Evolutionary conservation across 148 eudicot species (phyloP).

Genomic region (Selenicereus undatus): DNA sequence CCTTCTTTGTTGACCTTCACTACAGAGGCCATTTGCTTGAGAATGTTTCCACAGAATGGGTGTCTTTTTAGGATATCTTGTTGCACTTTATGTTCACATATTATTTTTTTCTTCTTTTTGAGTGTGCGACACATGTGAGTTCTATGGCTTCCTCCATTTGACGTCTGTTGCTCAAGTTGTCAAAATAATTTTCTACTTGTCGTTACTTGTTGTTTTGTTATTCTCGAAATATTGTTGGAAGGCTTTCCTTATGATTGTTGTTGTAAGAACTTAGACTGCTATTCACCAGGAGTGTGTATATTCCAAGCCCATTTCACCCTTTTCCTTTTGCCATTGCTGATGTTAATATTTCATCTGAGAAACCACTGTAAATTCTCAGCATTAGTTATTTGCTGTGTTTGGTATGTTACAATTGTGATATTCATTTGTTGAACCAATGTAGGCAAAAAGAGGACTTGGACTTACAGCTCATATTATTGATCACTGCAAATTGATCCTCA

Average conservation of each 20-base stretch:
- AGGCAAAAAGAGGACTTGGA: conserved; percentile 97
- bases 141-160: background rate
- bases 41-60: background rate
- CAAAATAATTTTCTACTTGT: background rate
- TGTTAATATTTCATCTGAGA: background rate
- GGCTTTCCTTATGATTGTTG: background rate
- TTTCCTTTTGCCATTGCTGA: background rate
- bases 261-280: background rate
- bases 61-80: background rate
- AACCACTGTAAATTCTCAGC: background rate
- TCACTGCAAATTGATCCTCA: conserved; percentile 87
- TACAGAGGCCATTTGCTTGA: background rate
- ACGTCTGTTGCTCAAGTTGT: background rate
- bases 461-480: conserved; percentile 82
- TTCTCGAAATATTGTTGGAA: background rate
- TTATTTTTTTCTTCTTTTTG: background rate
- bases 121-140: background rate
- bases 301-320: background rate
- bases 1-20: background rate
- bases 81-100: background rate
- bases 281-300: background rate
- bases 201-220: background rate
- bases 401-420: conserved; percentile 8
- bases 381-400: background rate
- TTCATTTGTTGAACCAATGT: conserved; percentile 19